phyloP scores from a whole-genome alignment of 257 asterid species.

The Solanum stenotomum region DNA sequence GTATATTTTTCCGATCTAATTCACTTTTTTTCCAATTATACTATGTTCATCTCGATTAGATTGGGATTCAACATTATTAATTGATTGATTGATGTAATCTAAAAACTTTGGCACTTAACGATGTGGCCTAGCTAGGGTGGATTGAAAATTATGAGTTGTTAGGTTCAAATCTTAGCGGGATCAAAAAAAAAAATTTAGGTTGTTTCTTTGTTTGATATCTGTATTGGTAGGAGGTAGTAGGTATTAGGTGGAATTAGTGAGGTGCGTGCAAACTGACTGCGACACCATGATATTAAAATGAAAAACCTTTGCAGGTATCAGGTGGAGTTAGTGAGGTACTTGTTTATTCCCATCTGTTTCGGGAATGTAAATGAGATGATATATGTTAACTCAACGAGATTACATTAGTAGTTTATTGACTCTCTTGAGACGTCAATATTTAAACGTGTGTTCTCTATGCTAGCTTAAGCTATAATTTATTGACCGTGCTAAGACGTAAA shows the following conservation, averaged over 20 bases:
- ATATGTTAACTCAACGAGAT: not conserved
- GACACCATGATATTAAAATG: not conserved
- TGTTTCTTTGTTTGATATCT: not conserved
- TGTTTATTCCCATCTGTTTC: not conserved
- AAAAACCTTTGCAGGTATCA: not conserved
- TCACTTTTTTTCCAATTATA: not conserved
- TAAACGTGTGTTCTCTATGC: not conserved
- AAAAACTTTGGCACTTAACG: not conserved
- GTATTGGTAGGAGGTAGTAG: not conserved
- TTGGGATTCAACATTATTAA: not conserved
- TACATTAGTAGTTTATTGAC: not conserved
- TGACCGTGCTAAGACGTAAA: not conserved
- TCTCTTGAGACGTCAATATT: not conserved
- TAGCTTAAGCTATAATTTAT: not conserved
- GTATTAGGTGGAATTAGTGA: not conserved
- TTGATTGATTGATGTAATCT: not conserved
- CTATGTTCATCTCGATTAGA: not conserved
- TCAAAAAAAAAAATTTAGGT: not conserved
- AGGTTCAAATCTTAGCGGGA: not conserved
- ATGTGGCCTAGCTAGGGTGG: not conserved
- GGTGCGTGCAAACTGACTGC: not conserved
- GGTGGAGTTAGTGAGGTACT: not conserved
- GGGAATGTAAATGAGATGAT: not conserved
- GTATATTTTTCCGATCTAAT: conserved; percentile 11
- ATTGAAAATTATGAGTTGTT: not conserved